Evolutionary conservation across 2,329 filamentous ascomycete genomes (phyloP), one percentile per base, ranked within the genome.

Genomic region (Phialophora tarda): DNA sequence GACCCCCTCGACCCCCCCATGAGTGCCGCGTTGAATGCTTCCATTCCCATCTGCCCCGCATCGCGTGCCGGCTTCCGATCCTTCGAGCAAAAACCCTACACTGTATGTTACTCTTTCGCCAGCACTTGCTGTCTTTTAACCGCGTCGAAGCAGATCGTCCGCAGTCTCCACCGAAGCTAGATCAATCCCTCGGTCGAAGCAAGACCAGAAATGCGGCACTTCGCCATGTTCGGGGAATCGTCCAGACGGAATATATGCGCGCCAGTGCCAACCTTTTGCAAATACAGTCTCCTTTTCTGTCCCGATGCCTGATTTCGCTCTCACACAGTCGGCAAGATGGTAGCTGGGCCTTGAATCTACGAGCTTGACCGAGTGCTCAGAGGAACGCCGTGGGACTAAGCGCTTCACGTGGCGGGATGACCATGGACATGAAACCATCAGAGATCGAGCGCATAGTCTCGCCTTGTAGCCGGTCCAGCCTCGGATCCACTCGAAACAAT

Each of bases 371-470:
- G 38, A 44, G 17, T n/a, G 38, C 38, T 44, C 38, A 12, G 38
- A 44, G 38, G 38, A 17, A 44, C 38, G 38, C 17, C 38, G 17
- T 44, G 17, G 38, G n/a, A 44, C 17, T 44, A 21, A 21, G 14
- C 53, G n/a, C 8, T 26, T n/a, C 23, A n/a, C 21, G 24, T 17
- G 47, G 24, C 59, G 30, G 21, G 21, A 62, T 62, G 60, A 38
- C 30, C 12, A 8, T 56, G 38, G 48, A 47, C 17, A 21, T 41
- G 11, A 63, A 63, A 41, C 12, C 41, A n/a, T 14, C 50, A 10
- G 55, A 62, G 41, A 59, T 56, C 28, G 64, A 66, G 38, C 47
- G 44, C 38, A 56, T 66, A 11, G 34, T 55, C 34, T 59, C 56
- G 41, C 30, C 38, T 26, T 11, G 10, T 4, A 38, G 34, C 32